Evolutionary conservation across 2,329 filamentous ascomycete species (phyloP), one percentile per base, ranked within the genome.

Genomic region (Plenodomus tracheiphilus): DNA sequence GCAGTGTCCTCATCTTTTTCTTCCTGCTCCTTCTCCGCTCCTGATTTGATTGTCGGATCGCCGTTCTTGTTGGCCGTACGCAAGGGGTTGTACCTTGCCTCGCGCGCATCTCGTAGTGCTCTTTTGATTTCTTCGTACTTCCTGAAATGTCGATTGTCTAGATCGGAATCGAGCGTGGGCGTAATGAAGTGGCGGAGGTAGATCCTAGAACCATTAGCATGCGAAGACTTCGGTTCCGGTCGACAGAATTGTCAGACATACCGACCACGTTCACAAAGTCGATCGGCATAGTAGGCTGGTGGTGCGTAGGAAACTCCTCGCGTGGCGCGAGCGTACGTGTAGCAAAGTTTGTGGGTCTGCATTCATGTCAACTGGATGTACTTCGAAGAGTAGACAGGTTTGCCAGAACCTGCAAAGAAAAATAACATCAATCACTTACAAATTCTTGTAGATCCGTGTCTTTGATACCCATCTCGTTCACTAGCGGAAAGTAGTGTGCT

Each of bases 231-330:
- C 4, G 6, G 6, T 11, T 32, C 6, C 6, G 28, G 28, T 32
- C 4, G 28, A 4, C 11, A 10, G 22, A 25, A 10, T 5, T 25
- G 22, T 32, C 15, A 11, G 13, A 32, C 28, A 15, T 32, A 32
- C 28, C 62, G 52, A 0, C 59, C 73, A 2, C 72, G 66, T 15
- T 74, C 73, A 51, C 72, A 75, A 2, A 76, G 64, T 1, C 64
- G 62, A 43, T 75, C 71, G 7, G 73, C 72, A 46, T 70, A 71
- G 63, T 75, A 75, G 0, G 73, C 65, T 0, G 72, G 71, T 1
- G 69, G 39, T 2, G 55, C 61, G 40, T 75, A 75, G 0, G 70
- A 73, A 1, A 75, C 69, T 0, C 56, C 61, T 3, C 42, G 50
- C 0, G 62, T 69, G 0, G 70, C 53, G 1, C 67, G 58, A 7